A percentile compares a stretch with the other conserved stretches of the same genome.
phyloP scores from a whole-genome alignment of 768 basidiomycete species.

The Suillus clintonianus region DNA sequence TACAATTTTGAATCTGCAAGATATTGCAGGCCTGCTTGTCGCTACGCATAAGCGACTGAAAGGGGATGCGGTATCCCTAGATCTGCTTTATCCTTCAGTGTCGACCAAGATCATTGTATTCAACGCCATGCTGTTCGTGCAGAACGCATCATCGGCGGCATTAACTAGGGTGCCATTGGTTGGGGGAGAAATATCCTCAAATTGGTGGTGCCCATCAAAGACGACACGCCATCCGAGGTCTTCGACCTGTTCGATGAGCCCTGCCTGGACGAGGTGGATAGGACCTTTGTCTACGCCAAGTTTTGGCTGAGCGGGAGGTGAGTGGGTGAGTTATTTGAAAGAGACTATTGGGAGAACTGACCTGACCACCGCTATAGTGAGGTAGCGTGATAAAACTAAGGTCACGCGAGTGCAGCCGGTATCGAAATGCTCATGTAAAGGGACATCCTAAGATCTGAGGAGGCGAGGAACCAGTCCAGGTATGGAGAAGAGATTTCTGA shows the following conservation, averaged over 20 bases:
- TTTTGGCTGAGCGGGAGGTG: slow-evolving; percentile 51
- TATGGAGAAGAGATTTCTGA: background rate
- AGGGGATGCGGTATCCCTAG: too few species aligned
- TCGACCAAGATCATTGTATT: too few species aligned
- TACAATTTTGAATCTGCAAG: background rate
- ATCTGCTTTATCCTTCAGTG: too few species aligned
- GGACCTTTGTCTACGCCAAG: slow-evolving; percentile 87
- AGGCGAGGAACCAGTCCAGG: slow-evolving; percentile 11
- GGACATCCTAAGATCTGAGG: slow-evolving; percentile 89
- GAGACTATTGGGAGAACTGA: slow-evolving; percentile 13
- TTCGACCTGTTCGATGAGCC: slow-evolving; percentile 75
- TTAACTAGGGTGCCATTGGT: background rate
- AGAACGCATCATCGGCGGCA: background rate
- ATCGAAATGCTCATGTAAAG: slow-evolving; percentile 68
- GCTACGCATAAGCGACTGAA: too few species aligned
- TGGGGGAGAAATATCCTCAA: slow-evolving; percentile 72
- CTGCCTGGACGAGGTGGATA: slow-evolving; percentile 85
- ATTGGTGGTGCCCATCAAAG: slow-evolving; percentile 90
- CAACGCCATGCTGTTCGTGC: too few species aligned
- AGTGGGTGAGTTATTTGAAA: slow-evolving; percentile 10
- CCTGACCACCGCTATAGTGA: slow-evolving; percentile 32
- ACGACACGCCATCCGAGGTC: slow-evolving; percentile 86
- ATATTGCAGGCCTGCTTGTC: background rate
- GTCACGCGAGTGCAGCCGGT: background rate
- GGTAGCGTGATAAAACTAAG: slow-evolving; percentile 11